Conservation (phyloP, 2,329 filamentous ascomycete species). For the Periconia macrospinosa region DNA sequence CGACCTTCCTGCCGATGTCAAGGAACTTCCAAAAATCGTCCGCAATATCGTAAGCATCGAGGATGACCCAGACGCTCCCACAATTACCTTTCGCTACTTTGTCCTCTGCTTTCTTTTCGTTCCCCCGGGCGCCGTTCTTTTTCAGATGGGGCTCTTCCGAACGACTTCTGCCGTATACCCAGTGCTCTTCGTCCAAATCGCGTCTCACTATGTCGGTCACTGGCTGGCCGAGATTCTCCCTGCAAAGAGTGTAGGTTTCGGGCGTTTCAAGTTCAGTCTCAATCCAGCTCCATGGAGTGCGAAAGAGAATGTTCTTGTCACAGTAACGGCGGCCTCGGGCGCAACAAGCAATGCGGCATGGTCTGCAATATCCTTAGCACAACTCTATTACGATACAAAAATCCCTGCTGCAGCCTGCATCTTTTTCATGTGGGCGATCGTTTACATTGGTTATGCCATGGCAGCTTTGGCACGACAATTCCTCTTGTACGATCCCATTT, state of each 20-base stretch:
- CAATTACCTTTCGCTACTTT: constrained; percentile 64
- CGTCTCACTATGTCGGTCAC: constrained; percentile 57
- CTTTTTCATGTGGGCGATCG: constrained; percentile 63
- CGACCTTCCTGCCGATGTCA: constrained; percentile 46
- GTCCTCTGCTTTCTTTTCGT: constrained; percentile 59
- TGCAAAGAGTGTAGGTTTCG: constrained; percentile 52
- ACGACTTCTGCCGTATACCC: constrained; percentile 63
- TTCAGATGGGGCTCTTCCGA: constrained; percentile 59
- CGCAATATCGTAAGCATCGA: constrained; percentile 60
- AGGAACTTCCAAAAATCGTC: constrained; percentile 58
- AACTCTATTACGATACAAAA: constrained; percentile 58
- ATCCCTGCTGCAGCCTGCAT: constrained; percentile 58
- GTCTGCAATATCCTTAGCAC: constrained; percentile 57
- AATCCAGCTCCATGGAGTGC: constrained; percentile 61
- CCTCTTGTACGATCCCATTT: constrained; percentile 61
- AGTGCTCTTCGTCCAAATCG: constrained; percentile 64
- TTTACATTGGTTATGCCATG: constrained; percentile 62
- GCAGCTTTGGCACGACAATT: constrained; percentile 61
- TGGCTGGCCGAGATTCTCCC: constrained; percentile 58
- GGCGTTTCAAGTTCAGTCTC: constrained; percentile 53
- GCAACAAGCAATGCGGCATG: constrained; percentile 43
- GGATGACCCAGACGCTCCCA: constrained; percentile 59
- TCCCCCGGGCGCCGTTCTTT: constrained; percentile 60
- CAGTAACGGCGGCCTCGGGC: constrained; percentile 46
- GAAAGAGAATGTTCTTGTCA: constrained; percentile 61